Conservation (phyloP, 768 basidiomycete species). For the Pleurotus sapidus region DNA sequence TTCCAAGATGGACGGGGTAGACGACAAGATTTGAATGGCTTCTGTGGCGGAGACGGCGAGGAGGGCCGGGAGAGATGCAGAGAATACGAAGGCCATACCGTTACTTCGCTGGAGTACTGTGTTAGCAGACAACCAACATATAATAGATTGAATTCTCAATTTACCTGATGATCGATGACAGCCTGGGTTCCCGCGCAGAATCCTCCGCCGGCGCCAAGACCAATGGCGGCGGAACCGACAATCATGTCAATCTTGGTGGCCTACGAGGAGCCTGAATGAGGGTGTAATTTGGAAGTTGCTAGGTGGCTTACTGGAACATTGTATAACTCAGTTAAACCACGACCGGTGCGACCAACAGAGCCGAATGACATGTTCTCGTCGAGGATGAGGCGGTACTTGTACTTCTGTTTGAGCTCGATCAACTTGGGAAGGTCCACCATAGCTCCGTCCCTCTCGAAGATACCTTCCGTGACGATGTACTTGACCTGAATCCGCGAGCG, state of each 20-base stretch:
- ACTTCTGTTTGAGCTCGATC: conserved; percentile 93
- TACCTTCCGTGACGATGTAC: conserved; percentile 96
- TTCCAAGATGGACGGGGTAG: conserved; percentile 71
- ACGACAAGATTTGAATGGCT: conserved; percentile 76
- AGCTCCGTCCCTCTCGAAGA: conserved; percentile 92
- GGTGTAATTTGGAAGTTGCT: background rate
- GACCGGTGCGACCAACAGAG: conserved; percentile 87
- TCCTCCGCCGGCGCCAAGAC: conserved; percentile 82
- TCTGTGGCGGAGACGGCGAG: conserved; percentile 87
- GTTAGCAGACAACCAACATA: background rate
- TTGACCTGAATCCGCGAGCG: conserved; percentile 24
- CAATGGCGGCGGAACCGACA: conserved; percentile 85
- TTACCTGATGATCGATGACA: conserved; percentile 86
- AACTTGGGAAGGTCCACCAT: conserved; percentile 91
- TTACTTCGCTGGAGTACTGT: conserved; percentile 75
- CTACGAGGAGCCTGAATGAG: conserved; percentile 29
- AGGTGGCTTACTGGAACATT: conserved; percentile 74
- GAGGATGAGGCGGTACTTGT: conserved; percentile 93
- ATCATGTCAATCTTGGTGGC: conserved; percentile 92
- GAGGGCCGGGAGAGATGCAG: conserved; percentile 89
- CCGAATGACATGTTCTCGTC: conserved; percentile 97
- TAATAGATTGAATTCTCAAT: conserved; percentile 4
- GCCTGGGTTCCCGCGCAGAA: conserved; percentile 89
- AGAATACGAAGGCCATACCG: conserved; percentile 93
- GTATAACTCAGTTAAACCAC: conserved; percentile 92